phyloP scores from a whole-genome alignment of 2,329 filamentous ascomycete genomes.

The Mariannaea sp. region DNA sequence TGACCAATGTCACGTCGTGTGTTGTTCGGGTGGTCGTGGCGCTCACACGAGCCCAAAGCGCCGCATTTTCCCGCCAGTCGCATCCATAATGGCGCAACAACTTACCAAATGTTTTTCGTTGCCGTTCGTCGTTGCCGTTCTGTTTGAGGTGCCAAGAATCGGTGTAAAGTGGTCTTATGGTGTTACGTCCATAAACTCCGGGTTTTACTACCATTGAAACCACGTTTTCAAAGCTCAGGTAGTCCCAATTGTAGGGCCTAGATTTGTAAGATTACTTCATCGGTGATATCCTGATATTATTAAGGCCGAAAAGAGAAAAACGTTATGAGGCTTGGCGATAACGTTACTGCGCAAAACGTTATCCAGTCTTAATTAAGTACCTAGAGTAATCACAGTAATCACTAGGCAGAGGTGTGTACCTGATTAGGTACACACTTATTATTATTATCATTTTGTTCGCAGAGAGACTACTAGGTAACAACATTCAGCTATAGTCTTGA shows the following conservation, averaged over 20 bases:
- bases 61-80: constrained; percentile 5
- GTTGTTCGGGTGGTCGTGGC: too few species aligned
- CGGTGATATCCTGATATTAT: neutral
- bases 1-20: constrained; percentile 26
- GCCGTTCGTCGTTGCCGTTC: neutral
- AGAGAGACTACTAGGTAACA: too few species aligned
- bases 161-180: neutral
- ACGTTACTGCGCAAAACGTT: too few species aligned
- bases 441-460: too few species aligned
- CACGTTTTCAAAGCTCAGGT: neutral
- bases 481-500: too few species aligned
- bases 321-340: neutral
- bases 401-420: too few species aligned
- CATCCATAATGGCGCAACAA: neutral
- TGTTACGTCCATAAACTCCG: constrained; percentile 15
- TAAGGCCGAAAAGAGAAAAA: neutral
- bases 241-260: neutral
- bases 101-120: neutral
- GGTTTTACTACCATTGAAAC: neutral
- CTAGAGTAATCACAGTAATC: too few species aligned
- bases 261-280: constrained; percentile 14
- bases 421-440: too few species aligned
- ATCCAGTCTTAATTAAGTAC: too few species aligned
- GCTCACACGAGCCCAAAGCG: constrained; percentile 13
- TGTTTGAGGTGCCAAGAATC: too few species aligned